These are phyloP conservation scores for Carex parvula DNA, from an alignment of 176 grass and related monocot species.

Conservation along the genomic window DNA sequence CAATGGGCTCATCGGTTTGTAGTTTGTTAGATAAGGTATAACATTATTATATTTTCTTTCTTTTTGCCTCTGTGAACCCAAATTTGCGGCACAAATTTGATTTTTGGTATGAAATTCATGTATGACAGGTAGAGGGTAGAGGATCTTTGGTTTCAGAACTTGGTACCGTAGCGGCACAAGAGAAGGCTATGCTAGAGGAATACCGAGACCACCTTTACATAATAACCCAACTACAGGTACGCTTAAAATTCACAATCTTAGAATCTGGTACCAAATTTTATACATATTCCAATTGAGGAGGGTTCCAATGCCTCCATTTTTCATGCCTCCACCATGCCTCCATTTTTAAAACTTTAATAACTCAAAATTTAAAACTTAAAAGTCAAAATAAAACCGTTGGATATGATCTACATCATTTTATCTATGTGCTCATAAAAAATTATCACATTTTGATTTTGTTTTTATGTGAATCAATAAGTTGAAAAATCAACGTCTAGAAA, in stretches of 20 bases:
- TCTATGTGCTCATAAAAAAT: too few relatives aligned
- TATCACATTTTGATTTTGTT: too few relatives aligned
- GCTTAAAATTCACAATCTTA: background rate
- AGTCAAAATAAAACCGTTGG: too few relatives aligned
- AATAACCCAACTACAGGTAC: conserved; percentile 69
- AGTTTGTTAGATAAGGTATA: conserved; percentile 73
- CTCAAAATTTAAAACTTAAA: too few relatives aligned
- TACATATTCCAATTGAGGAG: background rate
- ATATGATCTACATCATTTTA: too few relatives aligned
- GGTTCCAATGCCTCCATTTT: too few relatives aligned
- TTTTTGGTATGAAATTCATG: conserved; percentile 26
- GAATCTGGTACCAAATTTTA: background rate
- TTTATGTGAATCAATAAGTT: too few relatives aligned
- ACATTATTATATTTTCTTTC: background rate
- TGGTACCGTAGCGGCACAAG: conserved; percentile 45
- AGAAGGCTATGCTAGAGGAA: conserved; percentile 78
- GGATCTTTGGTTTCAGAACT: conserved; percentile 59
- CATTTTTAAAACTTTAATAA: too few relatives aligned
- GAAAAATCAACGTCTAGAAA: too few relatives aligned
- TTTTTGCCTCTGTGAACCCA: background rate
- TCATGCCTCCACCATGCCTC: too few relatives aligned
- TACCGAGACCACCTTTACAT: conserved; percentile 70
- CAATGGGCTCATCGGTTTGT: conserved; percentile 66
- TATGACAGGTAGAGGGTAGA: conserved; percentile 48
- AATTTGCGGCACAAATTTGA: background rate